Base-by-base conservation (phyloP, 1,139 yeast species). In the Zygoascus meyerae region DNA sequence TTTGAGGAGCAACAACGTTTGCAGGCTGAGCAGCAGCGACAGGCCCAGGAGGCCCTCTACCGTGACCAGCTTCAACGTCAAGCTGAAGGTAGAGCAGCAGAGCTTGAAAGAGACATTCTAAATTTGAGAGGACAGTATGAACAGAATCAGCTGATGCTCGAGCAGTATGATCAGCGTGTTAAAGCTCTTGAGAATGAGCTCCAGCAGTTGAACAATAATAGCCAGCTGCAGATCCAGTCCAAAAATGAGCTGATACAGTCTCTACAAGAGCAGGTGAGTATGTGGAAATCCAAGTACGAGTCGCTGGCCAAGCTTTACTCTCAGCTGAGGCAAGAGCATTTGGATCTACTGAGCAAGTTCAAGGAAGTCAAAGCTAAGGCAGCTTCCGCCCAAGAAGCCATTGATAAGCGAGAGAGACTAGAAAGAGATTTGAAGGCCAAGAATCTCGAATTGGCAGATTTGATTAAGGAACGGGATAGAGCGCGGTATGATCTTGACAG, bases 381-480 rank as follows among this genome's bases (percentile, higher is more conserved):
- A 7, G 84, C 90, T 28, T 84, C 95, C 51, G 96, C 97, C 7
- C 95, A 87, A 63, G 97, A 89, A 65, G 86, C 95, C 0, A 80
- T 89, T 52, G 84, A 84, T 56, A 84, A 82, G 66, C 81, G 90
- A 55, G 96, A 89, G 60, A 80, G 79, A 60, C 70, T 86, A 36
- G 96, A 89, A 65, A 80, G 85, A 52, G 96, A 87, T 52, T 70
- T 87, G 64, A 86, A 86, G 63, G 77, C 92, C 12, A 89, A 89
- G 68, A 89, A 86, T 61, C 74, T 87, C 46, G 96, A 89, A 64
- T 73, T 89, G 55, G 95, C 95, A 1, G 95, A 87, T 59, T 74
- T 89, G 59, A 87, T 87, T 51, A 77, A 95, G 52, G 96, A 89
- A 62, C 79, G 97, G 53, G 97, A 89, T 61, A 75, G 95, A 49